Conservation (phyloP, 2,329 filamentous ascomycete genomes). For the Beauveria medogensis region DNA sequence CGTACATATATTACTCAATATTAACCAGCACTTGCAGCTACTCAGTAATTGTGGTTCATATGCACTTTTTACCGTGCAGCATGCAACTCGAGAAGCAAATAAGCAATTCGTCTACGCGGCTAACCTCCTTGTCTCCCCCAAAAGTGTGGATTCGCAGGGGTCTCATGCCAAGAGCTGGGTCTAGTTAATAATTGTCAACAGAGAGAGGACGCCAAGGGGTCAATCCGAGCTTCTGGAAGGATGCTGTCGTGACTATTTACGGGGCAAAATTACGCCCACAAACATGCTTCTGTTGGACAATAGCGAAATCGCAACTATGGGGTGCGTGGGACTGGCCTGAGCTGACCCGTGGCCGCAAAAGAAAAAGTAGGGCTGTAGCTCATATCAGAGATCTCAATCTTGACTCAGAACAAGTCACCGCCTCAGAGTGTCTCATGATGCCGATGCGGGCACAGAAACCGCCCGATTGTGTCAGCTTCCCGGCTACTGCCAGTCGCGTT, state of each 20-base stretch:
- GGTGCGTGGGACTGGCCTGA: no score
- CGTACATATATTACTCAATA: no score
- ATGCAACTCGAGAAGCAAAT: no score
- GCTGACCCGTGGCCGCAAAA: background rate
- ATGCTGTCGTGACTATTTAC: background rate
- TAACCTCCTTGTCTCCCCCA: no score
- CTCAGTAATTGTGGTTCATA: no score
- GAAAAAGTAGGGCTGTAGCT: no score
- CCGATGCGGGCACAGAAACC: background rate
- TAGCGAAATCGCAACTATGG: background rate
- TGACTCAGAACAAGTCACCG: background rate
- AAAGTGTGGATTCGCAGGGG: no score
- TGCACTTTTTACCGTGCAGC: no score
- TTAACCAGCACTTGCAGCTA: no score
- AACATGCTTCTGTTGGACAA: background rate
- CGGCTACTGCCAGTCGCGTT: background rate
- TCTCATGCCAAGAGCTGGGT: no score
- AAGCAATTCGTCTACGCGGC: no score
- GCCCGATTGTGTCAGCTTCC: background rate
- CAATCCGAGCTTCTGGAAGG: background rate
- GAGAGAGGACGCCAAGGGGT: background rate
- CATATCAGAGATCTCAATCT: background rate
- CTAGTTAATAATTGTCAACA: background rate
- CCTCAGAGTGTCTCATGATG: background rate
- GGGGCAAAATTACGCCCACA: background rate